These are phyloP conservation scores for Candida gigantensis DNA, from an alignment of 1,139 yeast genomes.

Conservation along the genomic window DNA sequence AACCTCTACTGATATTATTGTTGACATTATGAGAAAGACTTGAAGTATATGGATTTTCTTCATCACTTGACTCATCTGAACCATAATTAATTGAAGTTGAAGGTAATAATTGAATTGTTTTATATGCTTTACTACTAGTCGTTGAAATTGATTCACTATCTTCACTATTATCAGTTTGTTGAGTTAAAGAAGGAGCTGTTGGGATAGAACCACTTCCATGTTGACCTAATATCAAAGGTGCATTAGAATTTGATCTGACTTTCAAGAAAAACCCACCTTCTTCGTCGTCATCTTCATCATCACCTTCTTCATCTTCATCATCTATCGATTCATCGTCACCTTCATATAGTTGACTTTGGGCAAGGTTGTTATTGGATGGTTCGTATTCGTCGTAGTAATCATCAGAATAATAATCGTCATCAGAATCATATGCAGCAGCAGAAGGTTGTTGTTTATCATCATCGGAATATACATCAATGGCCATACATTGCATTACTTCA, in stretches of 20 bases:
- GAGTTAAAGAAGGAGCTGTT: conserved; percentile 9
- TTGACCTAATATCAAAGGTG: conserved; percentile 14
- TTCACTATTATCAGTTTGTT: conserved; percentile 23
- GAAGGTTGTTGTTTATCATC: conserved; percentile 31
- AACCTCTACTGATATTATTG: conserved; percentile 65
- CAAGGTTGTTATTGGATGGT: conserved; percentile 88
- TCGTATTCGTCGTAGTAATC: conserved; percentile 43
- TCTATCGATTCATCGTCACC: conserved; percentile 28
- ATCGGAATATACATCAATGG: conserved; percentile 49
- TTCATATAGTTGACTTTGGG: conserved; percentile 50
- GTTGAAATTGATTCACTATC: conserved; percentile 31
- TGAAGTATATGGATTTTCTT: conserved; percentile 52
- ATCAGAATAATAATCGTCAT: conserved; percentile 24
- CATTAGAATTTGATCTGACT: conserved; percentile 48
- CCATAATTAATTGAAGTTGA: conserved; percentile 81
- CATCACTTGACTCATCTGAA: conserved; percentile 66
- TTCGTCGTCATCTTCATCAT: conserved; percentile 54
- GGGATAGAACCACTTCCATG: conserved; percentile 5
- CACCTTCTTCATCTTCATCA: conserved; percentile 24
- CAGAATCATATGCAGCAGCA: conserved; percentile 33
- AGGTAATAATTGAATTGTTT: conserved; percentile 74
- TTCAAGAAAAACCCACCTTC: conserved; percentile 72
- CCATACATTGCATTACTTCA: conserved; percentile 89
- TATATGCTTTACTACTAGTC: conserved; percentile 30
- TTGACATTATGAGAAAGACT: conserved; percentile 77